Evolutionary conservation across 2,329 filamentous ascomycete genomes (phyloP), one percentile per base, ranked within the genome.

Genomic region (Lachnellula arida): DNA sequence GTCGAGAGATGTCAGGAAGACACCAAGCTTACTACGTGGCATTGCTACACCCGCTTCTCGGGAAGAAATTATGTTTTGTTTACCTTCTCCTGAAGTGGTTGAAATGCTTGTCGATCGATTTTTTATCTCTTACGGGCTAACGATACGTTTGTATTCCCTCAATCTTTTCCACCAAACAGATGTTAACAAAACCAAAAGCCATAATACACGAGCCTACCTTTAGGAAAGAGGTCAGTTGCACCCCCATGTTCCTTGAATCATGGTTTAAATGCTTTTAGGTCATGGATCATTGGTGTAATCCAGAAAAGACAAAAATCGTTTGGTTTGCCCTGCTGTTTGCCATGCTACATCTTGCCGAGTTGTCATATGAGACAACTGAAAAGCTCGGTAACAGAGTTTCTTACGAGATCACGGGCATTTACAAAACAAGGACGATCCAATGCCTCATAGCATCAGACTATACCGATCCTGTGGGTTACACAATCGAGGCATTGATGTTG

Each of bases 251-350:
- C 2, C 4, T 14, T 32, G 37, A 28, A 15, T 39, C 17, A 6
- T n/a, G 19, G 19, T 39, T 54, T 17, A 49, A 9, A 9, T 56
- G 7, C 46, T 12, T 14, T 23, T 39, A 19, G 58, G 58, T 60
- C 49, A 15, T 25, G 39, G 19, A 53, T 5, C 54, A 58, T 39
- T 60, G 58, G 58, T 47, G 51, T 5, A 49, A 58, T 44, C 56
- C 52, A 32, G 46, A 47, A 9, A 49, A 51, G 34, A 55, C 49
- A 43, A 53, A 44, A 19, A 47, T 54, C 19, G 43, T 58, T 34
- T 60, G 58, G 58, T 56, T 60, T 46, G 58, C 52, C 7, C 37
- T 60, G 15, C 22, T 60, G 2, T 58, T 54, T 46, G 53, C 53
- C 2, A 58, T 60, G 19, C 42, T 58, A 12, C 44, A 58, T 39